Conservation (phyloP, 768 basidiomycete species). For the Leccinum subtestaceum region DNA sequence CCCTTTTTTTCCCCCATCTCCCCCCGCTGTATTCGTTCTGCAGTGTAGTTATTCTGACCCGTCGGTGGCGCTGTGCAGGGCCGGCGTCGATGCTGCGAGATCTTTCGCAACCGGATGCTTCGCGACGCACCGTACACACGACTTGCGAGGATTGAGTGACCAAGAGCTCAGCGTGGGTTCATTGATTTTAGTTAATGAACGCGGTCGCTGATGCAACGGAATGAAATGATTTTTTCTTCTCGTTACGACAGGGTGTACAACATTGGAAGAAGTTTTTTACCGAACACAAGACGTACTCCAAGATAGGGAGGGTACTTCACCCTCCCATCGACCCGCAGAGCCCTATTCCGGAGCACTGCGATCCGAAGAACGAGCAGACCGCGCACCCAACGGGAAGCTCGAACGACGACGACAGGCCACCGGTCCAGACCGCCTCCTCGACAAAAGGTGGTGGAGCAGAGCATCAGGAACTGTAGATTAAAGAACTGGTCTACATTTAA, state of each 20-base stretch:
- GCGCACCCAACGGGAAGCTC: constrained; percentile 28
- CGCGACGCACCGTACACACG: constrained; percentile 85
- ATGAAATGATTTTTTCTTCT: neutral
- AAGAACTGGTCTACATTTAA: constrained; percentile 9
- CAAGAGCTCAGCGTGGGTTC: constrained; percentile 64
- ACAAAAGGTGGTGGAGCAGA: constrained; percentile 7
- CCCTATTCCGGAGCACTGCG: constrained; percentile 74
- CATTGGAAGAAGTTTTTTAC: constrained; percentile 92
- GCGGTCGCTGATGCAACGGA: neutral
- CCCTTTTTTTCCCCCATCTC: neutral
- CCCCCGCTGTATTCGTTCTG: constrained; percentile 8
- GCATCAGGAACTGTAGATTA: constrained; percentile 33
- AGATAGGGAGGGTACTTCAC: constrained; percentile 75
- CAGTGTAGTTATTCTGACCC: constrained; percentile 20
- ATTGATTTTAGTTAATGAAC: neutral
- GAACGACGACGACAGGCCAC: constrained; percentile 29
- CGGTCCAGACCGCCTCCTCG: constrained; percentile 18
- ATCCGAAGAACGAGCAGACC: constrained; percentile 52
- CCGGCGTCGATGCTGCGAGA: constrained; percentile 86
- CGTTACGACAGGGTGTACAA: constrained; percentile 53
- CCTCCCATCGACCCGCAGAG: constrained; percentile 71
- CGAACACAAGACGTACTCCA: constrained; percentile 74
- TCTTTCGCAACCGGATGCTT: constrained; percentile 96
- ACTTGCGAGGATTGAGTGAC: constrained; percentile 76
- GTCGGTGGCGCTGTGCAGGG: constrained; percentile 41